Evolutionary conservation across 805 yeast species (phyloP), one percentile per base, ranked within the genome.

Genomic region (Diddensiella transvaalensis): DNA sequence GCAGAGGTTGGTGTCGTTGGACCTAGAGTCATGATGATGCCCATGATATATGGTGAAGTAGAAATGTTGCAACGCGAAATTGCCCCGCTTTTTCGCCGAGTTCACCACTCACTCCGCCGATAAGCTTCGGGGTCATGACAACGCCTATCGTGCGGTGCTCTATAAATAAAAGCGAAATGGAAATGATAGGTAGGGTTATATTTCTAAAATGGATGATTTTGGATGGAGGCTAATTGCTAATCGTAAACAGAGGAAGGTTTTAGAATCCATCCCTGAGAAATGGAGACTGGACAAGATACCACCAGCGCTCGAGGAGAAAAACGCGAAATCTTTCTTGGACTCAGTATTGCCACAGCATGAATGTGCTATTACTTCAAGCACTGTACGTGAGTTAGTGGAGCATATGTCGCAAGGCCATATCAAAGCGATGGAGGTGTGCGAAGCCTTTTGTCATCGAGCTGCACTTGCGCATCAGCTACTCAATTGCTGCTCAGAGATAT

Each of bases 361-460:
- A 17, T 22, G 22, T 3, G 36, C 38, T 11, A 49, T 49, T 19
- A 50, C 53, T 6, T 26, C 40, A 3, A 18, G 24, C 8, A 40
- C 48, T 5, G 46, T 33, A 19, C 10, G 13, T 3, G 68, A 65
- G 10, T 62, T 79, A 49, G 65, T 65, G 22, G 56, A 48, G 4
- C 65, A 68, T 44, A 69, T 78, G 47, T 72, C 75, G 4, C 37
- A 58, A 2, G 72, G 74, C 4, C 65, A 70, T 44, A 63, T 70
- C 47, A 62, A 71, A 3, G 60, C 83, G 1, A 60, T 65, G 1
- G 71, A 75, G 36, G 81, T 80, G 3, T 66, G 77, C 1, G 62
- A 61, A 8, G 83, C 85, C 1, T 80, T 75, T 60, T 74, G 79
- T 48, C 81, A 80, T 55, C 61, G 85, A 37, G 79, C 84, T 3